Conservation (phyloP, 352 stramenopile species). For the Globisporangium perplexum region DNA sequence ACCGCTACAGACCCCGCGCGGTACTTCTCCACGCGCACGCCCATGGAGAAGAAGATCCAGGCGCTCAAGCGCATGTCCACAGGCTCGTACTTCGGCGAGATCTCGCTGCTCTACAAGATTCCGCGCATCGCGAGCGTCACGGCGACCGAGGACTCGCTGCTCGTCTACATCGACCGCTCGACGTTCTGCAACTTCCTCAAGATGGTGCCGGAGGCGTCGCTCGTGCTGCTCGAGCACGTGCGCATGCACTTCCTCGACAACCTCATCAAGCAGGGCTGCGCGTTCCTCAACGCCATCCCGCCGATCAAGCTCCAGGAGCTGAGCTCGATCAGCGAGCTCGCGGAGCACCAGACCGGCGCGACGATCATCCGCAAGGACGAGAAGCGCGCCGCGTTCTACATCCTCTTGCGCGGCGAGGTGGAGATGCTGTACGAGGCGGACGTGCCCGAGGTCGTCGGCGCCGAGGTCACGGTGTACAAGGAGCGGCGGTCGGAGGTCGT, state of each 20-base stretch:
- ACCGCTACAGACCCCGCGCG: background rate
- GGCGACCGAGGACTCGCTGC: constrained; percentile 48
- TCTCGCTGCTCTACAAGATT: constrained; percentile 66
- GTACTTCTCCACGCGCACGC: constrained; percentile 9
- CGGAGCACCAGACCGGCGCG: constrained; percentile 24
- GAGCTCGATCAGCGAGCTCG: constrained; percentile 43
- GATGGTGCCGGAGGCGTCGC: constrained; percentile 43
- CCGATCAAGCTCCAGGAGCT: constrained; percentile 50
- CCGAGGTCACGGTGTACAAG: constrained; percentile 10
- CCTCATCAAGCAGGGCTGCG: constrained; percentile 49
- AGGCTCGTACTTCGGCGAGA: constrained; percentile 70
- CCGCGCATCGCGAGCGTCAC: constrained; percentile 61
- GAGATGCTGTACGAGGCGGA: constrained; percentile 27
- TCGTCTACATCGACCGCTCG: constrained; percentile 63
- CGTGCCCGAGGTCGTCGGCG: background rate
- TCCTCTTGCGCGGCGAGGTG: constrained; percentile 37
- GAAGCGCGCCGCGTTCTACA: constrained; percentile 31
- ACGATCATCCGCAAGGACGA: constrained; percentile 27
- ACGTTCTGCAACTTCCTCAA: constrained; percentile 74
- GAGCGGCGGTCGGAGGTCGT: constrained; percentile 20
- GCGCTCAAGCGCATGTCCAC: constrained; percentile 43
- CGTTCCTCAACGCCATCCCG: constrained; percentile 51
- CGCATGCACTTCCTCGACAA: constrained; percentile 55
- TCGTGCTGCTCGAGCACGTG: constrained; percentile 56
- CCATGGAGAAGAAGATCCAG: constrained; percentile 30